phyloP scores from a whole-genome alignment of 352 stramenopile species.

The Hyaloperonospora arabidopsidis region DNA sequence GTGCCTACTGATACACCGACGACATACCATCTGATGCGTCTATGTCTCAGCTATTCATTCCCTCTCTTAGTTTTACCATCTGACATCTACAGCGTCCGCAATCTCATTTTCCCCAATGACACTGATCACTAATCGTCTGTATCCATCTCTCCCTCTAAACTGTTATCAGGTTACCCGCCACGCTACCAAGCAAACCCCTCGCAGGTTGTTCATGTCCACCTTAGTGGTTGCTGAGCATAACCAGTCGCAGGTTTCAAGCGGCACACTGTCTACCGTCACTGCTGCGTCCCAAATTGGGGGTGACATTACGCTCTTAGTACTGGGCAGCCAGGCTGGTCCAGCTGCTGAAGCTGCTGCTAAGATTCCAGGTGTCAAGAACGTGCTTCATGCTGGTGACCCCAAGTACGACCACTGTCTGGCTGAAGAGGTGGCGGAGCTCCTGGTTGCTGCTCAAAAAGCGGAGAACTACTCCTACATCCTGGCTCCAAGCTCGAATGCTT shows the following conservation, averaged over 20 bases:
- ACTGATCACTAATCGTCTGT: background rate
- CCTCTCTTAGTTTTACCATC: background rate
- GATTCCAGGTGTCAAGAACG: slow-evolving; percentile 70
- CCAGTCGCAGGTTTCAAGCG: slow-evolving; percentile 49
- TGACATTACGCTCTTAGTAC: slow-evolving; percentile 72
- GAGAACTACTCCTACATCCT: slow-evolving; percentile 89
- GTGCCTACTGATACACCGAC: background rate
- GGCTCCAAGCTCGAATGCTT: slow-evolving; percentile 91
- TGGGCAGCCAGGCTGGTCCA: slow-evolving; percentile 52
- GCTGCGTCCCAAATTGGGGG: slow-evolving; percentile 76
- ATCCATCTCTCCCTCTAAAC: background rate
- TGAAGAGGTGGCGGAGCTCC: slow-evolving; percentile 78
- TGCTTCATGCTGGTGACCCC: slow-evolving; percentile 77
- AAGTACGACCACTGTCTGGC: slow-evolving; percentile 86
- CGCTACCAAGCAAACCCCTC: slow-evolving; percentile 29
- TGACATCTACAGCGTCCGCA: background rate
- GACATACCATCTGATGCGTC: background rate
- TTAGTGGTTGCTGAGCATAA: slow-evolving; percentile 88
- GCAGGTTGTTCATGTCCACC: slow-evolving; percentile 47
- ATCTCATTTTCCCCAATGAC: background rate
- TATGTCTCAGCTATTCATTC: slow-evolving; percentile 4
- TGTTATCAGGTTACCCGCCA: slow-evolving; percentile 41
- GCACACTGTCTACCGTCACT: slow-evolving; percentile 81
- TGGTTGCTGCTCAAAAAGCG: slow-evolving; percentile 55
- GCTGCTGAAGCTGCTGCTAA: slow-evolving; percentile 63